Conservation (phyloP, 1,284 basidiomycete species). For the Polyporus tsugae region DNA sequence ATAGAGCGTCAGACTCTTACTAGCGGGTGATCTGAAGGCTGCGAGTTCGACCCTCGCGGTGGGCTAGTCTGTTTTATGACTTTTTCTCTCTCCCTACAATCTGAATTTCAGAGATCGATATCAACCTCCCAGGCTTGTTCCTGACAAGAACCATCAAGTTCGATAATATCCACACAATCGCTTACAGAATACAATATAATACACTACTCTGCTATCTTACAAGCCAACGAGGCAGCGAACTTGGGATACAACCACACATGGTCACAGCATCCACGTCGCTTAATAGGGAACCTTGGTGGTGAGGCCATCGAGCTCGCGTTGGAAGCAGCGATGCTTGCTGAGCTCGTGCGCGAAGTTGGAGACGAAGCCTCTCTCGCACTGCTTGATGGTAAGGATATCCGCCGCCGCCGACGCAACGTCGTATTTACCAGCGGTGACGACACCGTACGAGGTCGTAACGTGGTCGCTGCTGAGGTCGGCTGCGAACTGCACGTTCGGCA, state of each 20-base stretch:
- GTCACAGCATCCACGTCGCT: constrained; percentile 24
- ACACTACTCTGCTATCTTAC: not conserved
- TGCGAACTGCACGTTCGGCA: constrained; percentile 55
- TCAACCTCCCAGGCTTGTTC: too few species aligned
- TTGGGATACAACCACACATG: not conserved
- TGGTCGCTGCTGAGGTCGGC: constrained; percentile 44
- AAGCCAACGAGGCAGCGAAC: not conserved
- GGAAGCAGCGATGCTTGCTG: constrained; percentile 69
- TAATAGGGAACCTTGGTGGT: constrained; percentile 63
- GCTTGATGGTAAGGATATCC: constrained; percentile 54
- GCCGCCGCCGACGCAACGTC: constrained; percentile 46
- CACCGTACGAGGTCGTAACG: constrained; percentile 64
- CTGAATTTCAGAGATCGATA: too few species aligned
- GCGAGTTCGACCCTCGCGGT: constrained; percentile 93
- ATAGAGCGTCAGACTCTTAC: constrained; percentile 84
- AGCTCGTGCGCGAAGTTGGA: constrained; percentile 67
- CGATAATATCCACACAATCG: not conserved
- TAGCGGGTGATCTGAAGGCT: constrained; percentile 75
- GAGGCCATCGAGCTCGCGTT: constrained; percentile 67
- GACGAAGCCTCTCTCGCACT: constrained; percentile 59
- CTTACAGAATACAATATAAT: not conserved
- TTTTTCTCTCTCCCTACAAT: not conserved
- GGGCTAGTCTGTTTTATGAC: constrained; percentile 57
- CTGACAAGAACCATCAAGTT: not conserved
- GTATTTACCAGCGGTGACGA: constrained; percentile 66